Percentiles rank a stretch among this genome's conserved stretches.
These are phyloP conservation scores for Dioszegia crocea DNA, from an alignment of 768 basidiomycete species.

Conservation along the genomic window DNA sequence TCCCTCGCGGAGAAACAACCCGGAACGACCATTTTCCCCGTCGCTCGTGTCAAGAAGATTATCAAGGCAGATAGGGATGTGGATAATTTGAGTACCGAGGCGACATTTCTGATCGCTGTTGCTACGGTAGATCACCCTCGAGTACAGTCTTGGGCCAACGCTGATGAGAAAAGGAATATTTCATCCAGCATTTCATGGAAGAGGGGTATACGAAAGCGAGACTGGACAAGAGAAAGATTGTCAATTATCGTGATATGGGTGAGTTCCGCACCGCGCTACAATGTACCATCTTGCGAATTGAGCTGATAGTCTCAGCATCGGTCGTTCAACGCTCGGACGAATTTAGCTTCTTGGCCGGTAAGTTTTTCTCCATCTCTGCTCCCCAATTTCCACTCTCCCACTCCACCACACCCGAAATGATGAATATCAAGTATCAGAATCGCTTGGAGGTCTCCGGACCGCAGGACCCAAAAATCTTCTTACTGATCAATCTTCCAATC, in stretches of 20 bases:
- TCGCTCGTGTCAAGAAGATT: slow-evolving; percentile 74
- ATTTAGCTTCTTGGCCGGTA: slow-evolving; percentile 45
- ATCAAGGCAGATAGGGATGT: slow-evolving; percentile 76
- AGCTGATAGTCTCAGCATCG: slow-evolving; percentile 21
- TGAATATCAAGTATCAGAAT: slow-evolving; percentile 34
- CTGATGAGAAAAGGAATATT: slow-evolving; percentile 62
- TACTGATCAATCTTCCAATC: slow-evolving; percentile 32
- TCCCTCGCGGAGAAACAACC: slow-evolving; percentile 50
- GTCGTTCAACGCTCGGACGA: slow-evolving; percentile 42
- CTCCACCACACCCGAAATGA: slow-evolving; percentile 12
- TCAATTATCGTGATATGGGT: slow-evolving; percentile 79
- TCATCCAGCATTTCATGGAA: slow-evolving; percentile 69
- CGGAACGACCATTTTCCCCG: slow-evolving; percentile 71
- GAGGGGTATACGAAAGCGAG: slow-evolving; percentile 68
- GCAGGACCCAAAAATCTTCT: slow-evolving; percentile 46
- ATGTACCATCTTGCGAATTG: not conserved
- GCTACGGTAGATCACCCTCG: slow-evolving; percentile 62
- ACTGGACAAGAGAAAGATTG: slow-evolving; percentile 66
- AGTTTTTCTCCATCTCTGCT: slow-evolving; percentile 10
- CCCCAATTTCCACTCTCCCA: slow-evolving; percentile 1
- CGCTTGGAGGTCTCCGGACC: slow-evolving; percentile 18
- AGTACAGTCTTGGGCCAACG: not conserved
- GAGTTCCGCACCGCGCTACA: slow-evolving; percentile 39
- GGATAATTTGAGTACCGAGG: slow-evolving; percentile 61
- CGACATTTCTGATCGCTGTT: slow-evolving; percentile 70